Conservation (phyloP, 495 filamentous ascomycete species). For the Jackrogersella minutella region DNA sequence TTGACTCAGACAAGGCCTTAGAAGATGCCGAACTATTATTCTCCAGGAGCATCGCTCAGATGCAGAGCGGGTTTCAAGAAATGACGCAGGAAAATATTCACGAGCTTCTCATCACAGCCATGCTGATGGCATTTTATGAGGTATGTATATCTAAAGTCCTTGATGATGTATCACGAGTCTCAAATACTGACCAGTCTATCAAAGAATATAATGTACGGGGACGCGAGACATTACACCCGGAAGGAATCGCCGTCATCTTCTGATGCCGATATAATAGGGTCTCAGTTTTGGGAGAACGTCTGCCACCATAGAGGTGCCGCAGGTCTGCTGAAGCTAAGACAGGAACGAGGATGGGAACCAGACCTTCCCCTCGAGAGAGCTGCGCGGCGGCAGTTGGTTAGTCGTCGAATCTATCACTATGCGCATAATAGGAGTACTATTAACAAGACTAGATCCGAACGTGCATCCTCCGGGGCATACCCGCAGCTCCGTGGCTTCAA, state of each 20-base stretch:
- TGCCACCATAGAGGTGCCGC: slow-evolving; percentile 38
- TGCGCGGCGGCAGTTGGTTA: slow-evolving; percentile 36
- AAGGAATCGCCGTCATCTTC: neutral
- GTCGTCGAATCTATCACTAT: neutral
- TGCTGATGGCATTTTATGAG: slow-evolving; percentile 46
- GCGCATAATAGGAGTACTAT: neutral
- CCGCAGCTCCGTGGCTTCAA: slow-evolving; percentile 36
- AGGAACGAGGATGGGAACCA: slow-evolving; percentile 27
- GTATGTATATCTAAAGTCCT: slow-evolving; percentile 20
- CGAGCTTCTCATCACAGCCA: slow-evolving; percentile 42
- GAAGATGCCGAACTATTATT: slow-evolving; percentile 33
- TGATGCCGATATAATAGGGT: slow-evolving; percentile 24
- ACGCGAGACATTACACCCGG: neutral
- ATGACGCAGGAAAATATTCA: slow-evolving; percentile 42
- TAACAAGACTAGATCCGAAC: slow-evolving; percentile 17
- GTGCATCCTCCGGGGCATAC: slow-evolving; percentile 21
- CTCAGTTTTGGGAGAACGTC: slow-evolving; percentile 36
- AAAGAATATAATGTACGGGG: slow-evolving; percentile 22
- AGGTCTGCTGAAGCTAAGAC: slow-evolving; percentile 39
- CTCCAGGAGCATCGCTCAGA: slow-evolving; percentile 20
- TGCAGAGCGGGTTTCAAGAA: slow-evolving; percentile 2
- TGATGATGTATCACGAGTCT: neutral
- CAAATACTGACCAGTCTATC: neutral
- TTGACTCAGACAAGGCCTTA: slow-evolving; percentile 13
- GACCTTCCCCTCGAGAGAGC: slow-evolving; percentile 42